Percentiles rank a stretch among this genome's conserved stretches.
phyloP scores from a whole-genome alignment of 176 grass and related monocot genomes.

The Eleusine indica region DNA sequence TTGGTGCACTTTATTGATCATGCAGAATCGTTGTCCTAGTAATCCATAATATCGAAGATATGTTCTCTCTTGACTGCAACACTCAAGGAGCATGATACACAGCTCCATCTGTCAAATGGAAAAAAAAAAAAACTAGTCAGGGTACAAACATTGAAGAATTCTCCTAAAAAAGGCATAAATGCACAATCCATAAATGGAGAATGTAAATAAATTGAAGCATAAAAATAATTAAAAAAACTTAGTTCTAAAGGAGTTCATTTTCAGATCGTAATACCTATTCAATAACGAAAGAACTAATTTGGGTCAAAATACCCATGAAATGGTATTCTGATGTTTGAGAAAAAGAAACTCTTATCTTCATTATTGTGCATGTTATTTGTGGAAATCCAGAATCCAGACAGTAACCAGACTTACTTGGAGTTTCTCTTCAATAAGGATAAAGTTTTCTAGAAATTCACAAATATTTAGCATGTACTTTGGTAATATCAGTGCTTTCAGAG shows the following conservation, averaged over 20 bases:
- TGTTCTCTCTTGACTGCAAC: constrained; percentile 95
- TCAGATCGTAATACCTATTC: too few species aligned
- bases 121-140: constrained; percentile 11
- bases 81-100: constrained; percentile 93
- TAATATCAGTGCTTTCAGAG: constrained; percentile 1
- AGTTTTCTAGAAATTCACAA: not conserved
- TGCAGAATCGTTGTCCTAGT: constrained; percentile 88
- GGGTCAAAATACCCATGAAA: not conserved
- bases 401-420: not conserved
- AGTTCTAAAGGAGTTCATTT: not conserved
- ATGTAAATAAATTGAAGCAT: constrained; percentile 1
- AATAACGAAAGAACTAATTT: not conserved
- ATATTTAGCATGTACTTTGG: not conserved
- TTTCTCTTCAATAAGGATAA: not conserved
- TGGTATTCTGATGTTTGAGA: not conserved
- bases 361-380: not conserved
- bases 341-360: not conserved
- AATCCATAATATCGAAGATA: constrained; percentile 93
- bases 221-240: not conserved
- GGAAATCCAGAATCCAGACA: not conserved
- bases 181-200: constrained; percentile 23
- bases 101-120: constrained; percentile 77
- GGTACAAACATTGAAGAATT: constrained; percentile 7
- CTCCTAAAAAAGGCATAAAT: not conserved
- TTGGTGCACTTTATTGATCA: constrained; percentile 92